Base-by-base conservation (phyloP, 441 rosid species). In the Euphorbia schlechtendalii region DNA sequence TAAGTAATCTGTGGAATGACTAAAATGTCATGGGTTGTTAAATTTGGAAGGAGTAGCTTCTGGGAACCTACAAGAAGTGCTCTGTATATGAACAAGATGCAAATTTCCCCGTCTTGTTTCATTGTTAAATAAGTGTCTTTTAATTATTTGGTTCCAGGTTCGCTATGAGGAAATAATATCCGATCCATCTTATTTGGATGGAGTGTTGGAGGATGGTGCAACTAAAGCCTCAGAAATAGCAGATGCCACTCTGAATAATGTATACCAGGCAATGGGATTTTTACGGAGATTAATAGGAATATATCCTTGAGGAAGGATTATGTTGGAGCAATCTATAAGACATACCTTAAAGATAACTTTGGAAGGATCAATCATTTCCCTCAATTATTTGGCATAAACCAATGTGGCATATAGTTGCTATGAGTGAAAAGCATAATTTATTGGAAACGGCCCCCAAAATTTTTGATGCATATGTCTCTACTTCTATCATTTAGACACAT, bases 201-300 rank as follows among this genome's bases (percentile, higher is more conserved):
- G 77, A 61, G 76, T 89, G 54, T 64, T 92, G 73, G 70, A 79
- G 18, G 87, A 84, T 71, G 96, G 95, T 24, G 89, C 87, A 3
- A 56, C 56, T n/a, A 83, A 75, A 77, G 95, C 98, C 62, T 56
- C 81, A 18, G 88, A 85, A 49, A 77, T 84, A 77, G 93, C 88
- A 0, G 88, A 87, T 74, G 74, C 70, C 63, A 87, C 91, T 61
- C 76, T 89, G 66, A 71, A 68, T 63, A 79, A 86, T 71, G 78
- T 87, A 64, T 72, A 76, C 69, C 95, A 89, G 71, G 95, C 96
- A 20, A 92, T 87, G 96, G 93, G 98, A 65, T 87, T 87, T 75
- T 79, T 84, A 72, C 79, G 63, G 55, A 78, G 80, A 77, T 82
- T 71, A 79, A 65, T 52, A 54, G 57, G n/a, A 72, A 24, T 74